These are phyloP conservation scores for Alternaria brassicicola DNA, from an alignment of 2,329 filamentous ascomycete species.

Conservation along the genomic window DNA sequence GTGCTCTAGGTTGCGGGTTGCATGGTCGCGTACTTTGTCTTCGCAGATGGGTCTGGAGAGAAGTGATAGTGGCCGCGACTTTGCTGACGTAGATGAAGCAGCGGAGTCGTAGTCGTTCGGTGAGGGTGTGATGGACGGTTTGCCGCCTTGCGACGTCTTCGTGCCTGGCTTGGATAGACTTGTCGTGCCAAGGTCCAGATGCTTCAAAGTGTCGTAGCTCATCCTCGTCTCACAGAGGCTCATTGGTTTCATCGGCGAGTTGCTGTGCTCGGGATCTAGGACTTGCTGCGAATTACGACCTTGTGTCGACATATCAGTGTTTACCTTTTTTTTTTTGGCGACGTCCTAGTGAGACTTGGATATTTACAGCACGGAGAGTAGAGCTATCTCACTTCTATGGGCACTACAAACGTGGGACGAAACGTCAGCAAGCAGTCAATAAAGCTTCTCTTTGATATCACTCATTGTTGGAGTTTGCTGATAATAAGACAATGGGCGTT, in stretches of 20 bases:
- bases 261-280: background rate
- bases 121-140: background rate
- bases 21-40: background rate
- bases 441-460: background rate
- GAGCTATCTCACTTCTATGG: background rate
- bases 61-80: background rate
- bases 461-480: slow-evolving; percentile 5
- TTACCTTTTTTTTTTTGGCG: background rate
- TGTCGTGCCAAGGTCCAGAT: background rate
- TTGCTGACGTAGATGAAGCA: background rate
- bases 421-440: background rate
- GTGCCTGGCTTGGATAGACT: background rate
- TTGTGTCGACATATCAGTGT: background rate
- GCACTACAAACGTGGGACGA: background rate
- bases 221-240: background rate
- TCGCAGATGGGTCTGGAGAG: background rate
- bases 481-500: background rate
- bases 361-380: background rate
- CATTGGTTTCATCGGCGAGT: background rate
- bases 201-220: background rate
- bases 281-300: background rate
- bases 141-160: background rate
- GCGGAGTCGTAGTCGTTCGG: background rate
- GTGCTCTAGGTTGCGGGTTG: background rate
- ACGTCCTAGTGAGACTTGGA: background rate